Conservation (phyloP, 345 rosid genomes). For the Brassica incana region DNA sequence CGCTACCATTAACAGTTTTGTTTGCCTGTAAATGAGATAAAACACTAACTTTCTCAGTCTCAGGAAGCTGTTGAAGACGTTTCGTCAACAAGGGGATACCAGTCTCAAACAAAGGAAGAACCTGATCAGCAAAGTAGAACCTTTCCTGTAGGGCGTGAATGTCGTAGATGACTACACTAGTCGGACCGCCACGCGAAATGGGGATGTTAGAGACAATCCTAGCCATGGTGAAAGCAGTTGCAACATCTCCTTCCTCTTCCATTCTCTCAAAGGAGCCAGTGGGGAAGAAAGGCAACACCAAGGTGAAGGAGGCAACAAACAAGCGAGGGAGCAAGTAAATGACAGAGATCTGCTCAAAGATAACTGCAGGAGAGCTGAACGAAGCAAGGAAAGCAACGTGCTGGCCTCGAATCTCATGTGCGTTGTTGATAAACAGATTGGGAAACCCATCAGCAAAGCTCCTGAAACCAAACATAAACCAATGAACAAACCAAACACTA, state of each 20-base stretch:
- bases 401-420: conserved; percentile 87
- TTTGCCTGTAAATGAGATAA: not conserved
- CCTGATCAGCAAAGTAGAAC: conserved; percentile 93
- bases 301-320: conserved; percentile 87
- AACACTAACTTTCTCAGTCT: conserved; percentile 61
- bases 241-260: conserved; percentile 99
- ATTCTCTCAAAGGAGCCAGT: conserved; percentile 98
- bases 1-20: not conserved
- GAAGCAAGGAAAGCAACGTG: conserved; percentile 96
- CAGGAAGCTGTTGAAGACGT: conserved; percentile 80
- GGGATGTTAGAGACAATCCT: conserved; percentile 95
- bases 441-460: conserved; percentile 96
- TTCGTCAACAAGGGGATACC: conserved; percentile 89
- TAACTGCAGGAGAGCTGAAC: conserved; percentile 85
- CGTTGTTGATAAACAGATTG: conserved; percentile 85
- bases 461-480: conserved; percentile 47
- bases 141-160: conserved; percentile 99
- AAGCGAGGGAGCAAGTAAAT: conserved; percentile 90
- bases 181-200: conserved; percentile 95
- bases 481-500: conserved; percentile 3
- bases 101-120: conserved; percentile 94
- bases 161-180: conserved; percentile 91
- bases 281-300: conserved; percentile 95
- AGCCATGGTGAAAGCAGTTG: conserved; percentile 98
- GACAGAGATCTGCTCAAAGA: conserved; percentile 96